Evolutionary conservation across 1,284 basidiomycete species (phyloP), one percentile per base, ranked within the genome.

Genomic region (Chondrostereum purpureum): DNA sequence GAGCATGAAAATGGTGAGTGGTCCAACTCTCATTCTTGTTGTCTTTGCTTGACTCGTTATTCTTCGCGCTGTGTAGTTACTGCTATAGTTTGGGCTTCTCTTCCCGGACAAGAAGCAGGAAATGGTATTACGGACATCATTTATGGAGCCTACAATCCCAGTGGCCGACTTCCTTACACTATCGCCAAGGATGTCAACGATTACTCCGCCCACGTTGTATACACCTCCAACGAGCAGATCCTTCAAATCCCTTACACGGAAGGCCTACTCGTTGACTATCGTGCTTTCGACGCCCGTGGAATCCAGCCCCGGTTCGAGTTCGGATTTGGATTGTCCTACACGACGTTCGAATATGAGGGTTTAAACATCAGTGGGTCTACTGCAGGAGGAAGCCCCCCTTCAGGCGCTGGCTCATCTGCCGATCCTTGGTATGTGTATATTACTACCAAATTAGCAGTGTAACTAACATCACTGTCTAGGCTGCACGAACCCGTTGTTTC

Each of bases 71-170:
- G n/a, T n/a, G n/a, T 31, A 31, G 27, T 31, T n/a, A 31, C 27
- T 31, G 27, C 27, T n/a, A n/a, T 70, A 68, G 68, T 77, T 6
- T 75, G 72, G 73, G 72, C 75, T 45, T 75, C 79, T 11, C 56
- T 82, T 14, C 78, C 81, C 13, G 86, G 85, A 16, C 83, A 87
- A 64, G 84, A 88, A 68, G 78, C 80, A 80, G 69, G 80, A 3
- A 83, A 83, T 54, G 63, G 73, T 3, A 60, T 87, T 10, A 72
- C 75, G 3, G 81, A 85, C 53, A 66, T 83, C 22, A 65, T 83
- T 3, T 83, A 72, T 51, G 80, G 80, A 12, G 68, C 62, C 10
- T 79, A 79, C 56, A 85, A 81, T 59, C 83, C 85, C 64, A n/a
- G 73, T 66, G 65, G 75, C 59, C 64, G 70, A 49, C 59, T 85